Percentiles rank a stretch among this genome's conserved stretches.
These are phyloP conservation scores for Pythium dissimile DNA, from an alignment of 352 stramenopile genomes.

Conservation along the genomic window DNA sequence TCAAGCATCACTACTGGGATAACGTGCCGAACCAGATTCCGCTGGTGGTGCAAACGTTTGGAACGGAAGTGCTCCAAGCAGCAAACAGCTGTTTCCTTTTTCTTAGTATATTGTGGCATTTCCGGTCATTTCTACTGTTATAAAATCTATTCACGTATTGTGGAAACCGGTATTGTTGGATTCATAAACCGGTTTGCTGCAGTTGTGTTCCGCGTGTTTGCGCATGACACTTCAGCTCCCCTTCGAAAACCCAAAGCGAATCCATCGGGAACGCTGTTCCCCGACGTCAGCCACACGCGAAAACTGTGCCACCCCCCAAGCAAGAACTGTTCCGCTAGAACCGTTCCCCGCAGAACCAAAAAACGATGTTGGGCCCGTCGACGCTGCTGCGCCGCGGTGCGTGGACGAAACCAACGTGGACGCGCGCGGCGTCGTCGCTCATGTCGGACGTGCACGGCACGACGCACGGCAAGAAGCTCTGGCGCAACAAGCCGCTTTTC, in stretches of 20 bases:
- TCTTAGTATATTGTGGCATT: not conserved
- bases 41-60: not conserved
- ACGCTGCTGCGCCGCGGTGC: conserved; percentile 1
- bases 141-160: not conserved
- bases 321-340: too few relatives aligned
- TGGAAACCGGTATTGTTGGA: not conserved
- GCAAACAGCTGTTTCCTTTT: not conserved
- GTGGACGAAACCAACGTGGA: not conserved
- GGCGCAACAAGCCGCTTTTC: conserved; percentile 97
- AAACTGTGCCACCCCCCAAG: not conserved
- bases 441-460: conserved; percentile 89
- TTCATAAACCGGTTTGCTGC: conserved; percentile 14
- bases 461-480: conserved; percentile 88
- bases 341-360: not conserved
- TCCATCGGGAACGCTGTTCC: not conserved
- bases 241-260: not conserved
- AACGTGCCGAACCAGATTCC: not conserved
- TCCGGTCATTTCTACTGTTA: not conserved
- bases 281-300: not conserved
- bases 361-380: not conserved
- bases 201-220: conserved; percentile 7
- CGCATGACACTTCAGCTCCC: not conserved
- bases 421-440: conserved; percentile 40
- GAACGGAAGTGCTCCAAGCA: not conserved
- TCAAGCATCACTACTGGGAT: not conserved